Conservation (phyloP, 75 land plant genomes). For the Cryptomeria japonica region DNA sequence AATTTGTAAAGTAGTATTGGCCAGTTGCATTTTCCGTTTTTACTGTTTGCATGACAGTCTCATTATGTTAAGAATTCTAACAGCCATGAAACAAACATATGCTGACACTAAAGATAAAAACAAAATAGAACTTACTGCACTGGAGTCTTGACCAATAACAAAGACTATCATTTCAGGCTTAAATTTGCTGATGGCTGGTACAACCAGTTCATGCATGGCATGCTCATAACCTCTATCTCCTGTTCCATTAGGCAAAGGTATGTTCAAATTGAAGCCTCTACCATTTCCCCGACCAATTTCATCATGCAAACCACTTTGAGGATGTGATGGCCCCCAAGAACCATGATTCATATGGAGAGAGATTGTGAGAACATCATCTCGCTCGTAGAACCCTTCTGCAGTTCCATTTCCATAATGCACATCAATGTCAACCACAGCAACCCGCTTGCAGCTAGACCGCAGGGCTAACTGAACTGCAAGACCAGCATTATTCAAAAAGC, state of each 20-base stretch:
- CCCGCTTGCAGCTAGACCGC: conserved; percentile 50
- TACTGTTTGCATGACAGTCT: not conserved
- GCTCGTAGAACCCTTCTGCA: conserved; percentile 78
- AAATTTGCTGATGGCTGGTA: conserved; percentile 74
- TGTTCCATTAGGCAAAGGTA: conserved; percentile 87
- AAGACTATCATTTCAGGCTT: conserved; percentile 68
- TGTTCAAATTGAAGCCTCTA: conserved; percentile 75
- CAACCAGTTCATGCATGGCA: conserved; percentile 72
- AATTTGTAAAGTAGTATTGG: not conserved
- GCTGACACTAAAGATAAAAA: not conserved
- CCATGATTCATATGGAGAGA: conserved; percentile 98
- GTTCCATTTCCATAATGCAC: conserved; percentile 96
- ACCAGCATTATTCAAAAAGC: conserved; percentile 91
- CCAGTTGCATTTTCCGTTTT: not conserved
- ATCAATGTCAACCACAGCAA: conserved; percentile 86
- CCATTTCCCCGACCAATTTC: conserved; percentile 79
- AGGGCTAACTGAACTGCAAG: conserved; percentile 80
- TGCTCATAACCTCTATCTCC: conserved; percentile 79
- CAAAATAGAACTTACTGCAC: conserved; percentile 55
- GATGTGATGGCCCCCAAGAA: conserved; percentile 91
- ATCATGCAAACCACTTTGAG: conserved; percentile 64
- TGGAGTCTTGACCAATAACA: conserved; percentile 87
- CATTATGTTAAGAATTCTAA: not conserved
- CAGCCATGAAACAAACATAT: not conserved
- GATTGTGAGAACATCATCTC: conserved; percentile 73